phyloP scores from a whole-genome alignment of 1,284 basidiomycete species.

The Sphagnurus paluster region DNA sequence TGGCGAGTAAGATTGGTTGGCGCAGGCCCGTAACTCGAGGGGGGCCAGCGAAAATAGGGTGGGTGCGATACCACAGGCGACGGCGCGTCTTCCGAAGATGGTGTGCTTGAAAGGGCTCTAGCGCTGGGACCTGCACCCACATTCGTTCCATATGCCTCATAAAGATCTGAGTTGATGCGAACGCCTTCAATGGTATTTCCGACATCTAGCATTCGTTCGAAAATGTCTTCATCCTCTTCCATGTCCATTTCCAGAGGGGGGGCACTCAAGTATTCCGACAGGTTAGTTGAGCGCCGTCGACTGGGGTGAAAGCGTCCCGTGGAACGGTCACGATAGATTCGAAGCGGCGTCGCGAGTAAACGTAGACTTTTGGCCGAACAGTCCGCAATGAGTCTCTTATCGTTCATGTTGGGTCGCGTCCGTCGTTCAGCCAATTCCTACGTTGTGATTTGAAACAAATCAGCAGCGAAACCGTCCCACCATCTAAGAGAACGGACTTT shows the following conservation, averaged over 20 bases:
- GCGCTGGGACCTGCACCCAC: conserved; percentile 17
- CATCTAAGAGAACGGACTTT: conserved; percentile 46
- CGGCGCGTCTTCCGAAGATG: conserved; percentile 32
- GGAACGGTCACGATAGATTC: conserved; percentile 49
- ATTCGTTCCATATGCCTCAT: conserved; percentile 44
- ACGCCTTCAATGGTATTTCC: conserved; percentile 46
- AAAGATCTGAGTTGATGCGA: conserved; percentile 56
- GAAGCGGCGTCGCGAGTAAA: conserved; percentile 49
- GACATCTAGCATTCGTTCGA: conserved; percentile 39
- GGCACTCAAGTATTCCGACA: conserved; percentile 48
- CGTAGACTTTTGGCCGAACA: conserved; percentile 62
- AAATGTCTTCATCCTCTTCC: conserved; percentile 64
- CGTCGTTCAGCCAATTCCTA: conserved; percentile 75
- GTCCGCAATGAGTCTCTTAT: conserved; percentile 63
- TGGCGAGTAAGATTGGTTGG: conserved; percentile 40
- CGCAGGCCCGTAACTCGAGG: conserved; percentile 27
- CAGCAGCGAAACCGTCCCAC: neutral
- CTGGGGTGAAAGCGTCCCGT: conserved; percentile 31
- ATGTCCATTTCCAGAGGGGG: conserved; percentile 52
- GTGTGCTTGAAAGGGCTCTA: conserved; percentile 24
- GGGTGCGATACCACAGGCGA: conserved; percentile 25
- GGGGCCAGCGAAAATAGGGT: conserved; percentile 25
- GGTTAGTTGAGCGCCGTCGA: conserved; percentile 38
- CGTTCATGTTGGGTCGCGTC: conserved; percentile 46
- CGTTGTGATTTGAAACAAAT: neutral